phyloP scores from a whole-genome alignment of 1,284 basidiomycete genomes.

The Phellopilus nigrolimitatus region DNA sequence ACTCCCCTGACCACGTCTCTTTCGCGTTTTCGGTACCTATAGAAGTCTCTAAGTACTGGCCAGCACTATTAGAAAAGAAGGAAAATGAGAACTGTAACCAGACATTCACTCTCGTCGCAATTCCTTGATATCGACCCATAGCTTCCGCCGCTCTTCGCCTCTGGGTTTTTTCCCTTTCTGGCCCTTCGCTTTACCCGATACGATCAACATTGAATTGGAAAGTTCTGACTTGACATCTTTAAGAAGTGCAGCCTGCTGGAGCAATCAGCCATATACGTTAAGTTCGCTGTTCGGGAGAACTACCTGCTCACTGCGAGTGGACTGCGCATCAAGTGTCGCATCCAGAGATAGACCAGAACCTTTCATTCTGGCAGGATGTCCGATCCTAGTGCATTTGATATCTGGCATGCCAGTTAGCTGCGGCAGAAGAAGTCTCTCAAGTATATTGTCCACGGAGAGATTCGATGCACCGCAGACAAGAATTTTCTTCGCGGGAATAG shows the following conservation, averaged over 20 bases:
- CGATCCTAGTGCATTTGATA: constrained; percentile 73
- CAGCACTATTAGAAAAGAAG: too few relatives aligned
- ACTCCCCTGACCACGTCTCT: constrained; percentile 78
- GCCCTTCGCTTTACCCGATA: constrained; percentile 78
- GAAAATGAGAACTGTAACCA: too few relatives aligned
- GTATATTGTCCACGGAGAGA: constrained; percentile 86
- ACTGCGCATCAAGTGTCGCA: constrained; percentile 86
- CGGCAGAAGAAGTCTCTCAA: constrained; percentile 72
- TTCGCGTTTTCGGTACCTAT: constrained; percentile 83
- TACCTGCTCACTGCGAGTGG: constrained; percentile 72
- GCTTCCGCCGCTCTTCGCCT: constrained; percentile 77
- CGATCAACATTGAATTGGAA: constrained; percentile 56
- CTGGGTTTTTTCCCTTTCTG: constrained; percentile 64
- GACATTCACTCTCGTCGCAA: constrained; percentile 80
- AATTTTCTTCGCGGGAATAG: constrained; percentile 47
- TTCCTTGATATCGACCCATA: constrained; percentile 89
- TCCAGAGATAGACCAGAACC: constrained; percentile 62
- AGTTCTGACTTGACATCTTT: constrained; percentile 85
- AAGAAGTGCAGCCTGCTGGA: constrained; percentile 60
- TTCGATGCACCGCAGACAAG: constrained; percentile 92
- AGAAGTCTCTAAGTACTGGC: background rate
- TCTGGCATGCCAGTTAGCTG: constrained; percentile 36
- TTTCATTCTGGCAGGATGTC: constrained; percentile 92
- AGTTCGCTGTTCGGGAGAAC: background rate
- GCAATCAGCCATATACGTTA: background rate